Evolutionary conservation across 2,329 filamentous ascomycete genomes (phyloP).

Genomic region (Periglandula ipomoeae): DNA sequence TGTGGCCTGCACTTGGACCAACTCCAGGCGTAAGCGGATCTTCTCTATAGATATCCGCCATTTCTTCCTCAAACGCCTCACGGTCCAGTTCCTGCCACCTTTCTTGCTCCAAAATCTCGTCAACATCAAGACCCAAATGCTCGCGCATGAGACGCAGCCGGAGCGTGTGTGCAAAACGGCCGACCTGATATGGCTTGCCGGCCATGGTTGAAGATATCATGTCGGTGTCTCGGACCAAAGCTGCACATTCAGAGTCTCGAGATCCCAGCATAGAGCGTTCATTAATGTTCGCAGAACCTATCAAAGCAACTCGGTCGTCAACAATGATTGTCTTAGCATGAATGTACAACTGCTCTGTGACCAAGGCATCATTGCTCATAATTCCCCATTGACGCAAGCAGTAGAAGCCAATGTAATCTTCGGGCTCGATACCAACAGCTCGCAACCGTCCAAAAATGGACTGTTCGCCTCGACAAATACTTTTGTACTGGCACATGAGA

Average conservation of each 20-base stretch:
- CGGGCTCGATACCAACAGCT: slow-evolving; percentile 74
- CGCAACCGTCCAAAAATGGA: slow-evolving; percentile 86
- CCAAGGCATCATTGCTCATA: slow-evolving; percentile 74
- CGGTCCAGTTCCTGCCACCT: slow-evolving; percentile 57
- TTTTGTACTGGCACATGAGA: slow-evolving; percentile 93
- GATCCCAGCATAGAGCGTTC: slow-evolving; percentile 90
- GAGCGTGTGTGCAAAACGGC: slow-evolving; percentile 84
- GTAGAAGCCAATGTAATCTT: slow-evolving; percentile 94
- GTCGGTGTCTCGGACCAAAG: slow-evolving; percentile 84
- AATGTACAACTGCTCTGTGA: slow-evolving; percentile 95
- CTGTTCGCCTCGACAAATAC: slow-evolving; percentile 84
- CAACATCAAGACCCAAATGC: slow-evolving; percentile 90
- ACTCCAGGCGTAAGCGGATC: slow-evolving; percentile 12
- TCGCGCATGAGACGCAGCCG: slow-evolving; percentile 93
- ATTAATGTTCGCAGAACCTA: slow-evolving; percentile 97
- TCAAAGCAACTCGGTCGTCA: slow-evolving; percentile 85
- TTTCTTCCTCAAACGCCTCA: slow-evolving; percentile 46
- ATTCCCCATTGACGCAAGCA: slow-evolving; percentile 86
- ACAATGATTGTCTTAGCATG: slow-evolving; percentile 96
- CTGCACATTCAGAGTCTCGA: slow-evolving; percentile 85
- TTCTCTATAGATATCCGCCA: slow-evolving; percentile 53
- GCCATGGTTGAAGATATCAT: slow-evolving; percentile 90
- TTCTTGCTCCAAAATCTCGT: slow-evolving; percentile 77
- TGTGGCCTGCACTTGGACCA: slow-evolving; percentile 28
- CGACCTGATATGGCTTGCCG: slow-evolving; percentile 79